Base-by-base conservation (phyloP, 331 rosid species). In the Malus hybrid region DNA sequence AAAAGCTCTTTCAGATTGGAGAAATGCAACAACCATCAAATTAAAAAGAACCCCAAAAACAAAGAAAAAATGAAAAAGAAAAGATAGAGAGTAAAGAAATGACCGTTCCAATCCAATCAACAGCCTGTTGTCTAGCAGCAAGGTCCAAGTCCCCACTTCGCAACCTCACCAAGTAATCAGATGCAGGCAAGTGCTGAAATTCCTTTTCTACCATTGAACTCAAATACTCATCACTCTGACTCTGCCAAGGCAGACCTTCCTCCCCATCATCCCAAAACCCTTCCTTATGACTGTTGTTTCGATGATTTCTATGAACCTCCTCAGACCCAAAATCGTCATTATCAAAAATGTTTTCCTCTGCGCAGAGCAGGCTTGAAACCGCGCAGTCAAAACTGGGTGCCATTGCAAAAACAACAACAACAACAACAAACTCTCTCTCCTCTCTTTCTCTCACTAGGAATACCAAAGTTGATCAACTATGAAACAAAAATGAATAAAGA, bases 41-140 rank as follows among this genome's bases (percentile, higher is more conserved):
- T 28, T 7, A 56, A 24, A 65, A 61, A 68, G 3, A 15, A 75
- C 70, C 59, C 32, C 57, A 6, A 28, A 24, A 76, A 44, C 66
- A 69, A 12, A 70, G 3, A 65, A 54, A 72, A 3, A 6, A 1
- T 52, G 57, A 65, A 32, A 55, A 34, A 67, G 56, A n/a, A 31
- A 44, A 68, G 2, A 14, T 3, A 27, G 68, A 50, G 44, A 18
- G 39, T 65, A 34, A 70, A 10, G 70, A 71, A 85, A 86, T 73
- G 75, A 95, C 99, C 99, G 90, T 87, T 61, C 54, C 69, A 83
- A 95, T 95, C 98, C 99, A 95, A 86, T 86, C 91, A 80, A 90
- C 86, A 54, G 96, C 91, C 59, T 89, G 90, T 24, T 76, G 82
- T 86, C 98, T 88, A 24, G 93, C 88, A 42, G 69, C 86, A 22